These are phyloP conservation scores for Colletotrichum simmondsii DNA, from an alignment of 2,329 filamentous ascomycete species.

Conservation along the genomic window DNA sequence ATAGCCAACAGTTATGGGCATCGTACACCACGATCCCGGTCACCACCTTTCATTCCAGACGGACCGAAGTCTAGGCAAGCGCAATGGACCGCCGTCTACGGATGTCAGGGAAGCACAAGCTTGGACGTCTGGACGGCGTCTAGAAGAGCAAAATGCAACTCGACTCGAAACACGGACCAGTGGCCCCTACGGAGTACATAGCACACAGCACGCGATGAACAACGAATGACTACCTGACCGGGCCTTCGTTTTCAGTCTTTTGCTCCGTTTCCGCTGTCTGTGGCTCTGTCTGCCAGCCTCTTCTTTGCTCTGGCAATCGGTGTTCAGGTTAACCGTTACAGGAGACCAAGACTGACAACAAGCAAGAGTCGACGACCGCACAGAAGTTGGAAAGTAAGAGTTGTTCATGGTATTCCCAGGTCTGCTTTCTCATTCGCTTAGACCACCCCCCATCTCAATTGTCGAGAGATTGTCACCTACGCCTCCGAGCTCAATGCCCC, in stretches of 20 bases:
- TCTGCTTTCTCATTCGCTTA: background rate
- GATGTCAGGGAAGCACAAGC: background rate
- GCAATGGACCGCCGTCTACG: background rate
- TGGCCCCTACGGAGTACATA: slow-evolving; percentile 7
- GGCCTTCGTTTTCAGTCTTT: background rate
- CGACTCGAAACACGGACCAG: slow-evolving; percentile 29
- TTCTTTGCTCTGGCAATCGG: background rate
- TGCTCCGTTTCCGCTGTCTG: background rate
- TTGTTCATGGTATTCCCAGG: background rate
- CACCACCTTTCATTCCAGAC: background rate
- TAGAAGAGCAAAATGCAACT: slow-evolving; percentile 11
- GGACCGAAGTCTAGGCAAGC: background rate
- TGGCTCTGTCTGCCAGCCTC: background rate
- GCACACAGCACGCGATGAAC: background rate
- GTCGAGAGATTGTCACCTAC: slow-evolving; percentile 26
- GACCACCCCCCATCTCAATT: slow-evolving; percentile 7
- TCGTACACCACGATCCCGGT: background rate
- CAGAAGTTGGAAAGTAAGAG: background rate
- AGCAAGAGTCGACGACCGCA: background rate
- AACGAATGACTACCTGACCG: background rate
- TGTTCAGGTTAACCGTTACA: background rate
- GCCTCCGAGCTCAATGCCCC: slow-evolving; percentile 27
- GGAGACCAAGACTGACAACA: background rate
- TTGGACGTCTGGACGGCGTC: slow-evolving; percentile 11
- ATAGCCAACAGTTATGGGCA: background rate